phyloP scores from a whole-genome alignment of 768 basidiomycete species.

The Multifurca ochricompacta region DNA sequence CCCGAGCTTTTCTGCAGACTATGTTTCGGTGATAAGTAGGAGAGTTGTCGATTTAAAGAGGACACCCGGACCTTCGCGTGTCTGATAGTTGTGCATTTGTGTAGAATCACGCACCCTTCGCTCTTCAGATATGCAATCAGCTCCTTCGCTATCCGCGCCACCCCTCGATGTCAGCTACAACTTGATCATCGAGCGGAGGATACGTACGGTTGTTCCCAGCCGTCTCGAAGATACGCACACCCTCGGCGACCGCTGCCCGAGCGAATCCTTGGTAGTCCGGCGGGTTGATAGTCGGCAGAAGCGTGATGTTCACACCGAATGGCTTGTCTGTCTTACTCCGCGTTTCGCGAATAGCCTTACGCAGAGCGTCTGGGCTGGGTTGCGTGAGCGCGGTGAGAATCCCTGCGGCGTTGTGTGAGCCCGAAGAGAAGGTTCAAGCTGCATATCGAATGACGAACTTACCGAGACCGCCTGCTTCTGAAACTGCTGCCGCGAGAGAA shows the following conservation, averaged over 20 bases:
- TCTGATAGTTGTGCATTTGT: constrained; percentile 83
- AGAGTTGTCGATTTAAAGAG: not conserved
- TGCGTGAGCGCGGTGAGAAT: constrained; percentile 86
- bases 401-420: constrained; percentile 33
- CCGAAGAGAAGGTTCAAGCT: too few relatives aligned
- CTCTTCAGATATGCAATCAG: constrained; percentile 77
- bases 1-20: constrained; percentile 64
- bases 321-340: constrained; percentile 58
- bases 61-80: constrained; percentile 65
- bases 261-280: constrained; percentile 87
- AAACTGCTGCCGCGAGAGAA: constrained; percentile 64
- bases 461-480: constrained; percentile 79
- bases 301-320: constrained; percentile 80
- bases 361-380: constrained; percentile 74
- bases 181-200: not conserved
- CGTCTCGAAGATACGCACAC: constrained; percentile 85
- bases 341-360: constrained; percentile 74
- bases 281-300: constrained; percentile 84
- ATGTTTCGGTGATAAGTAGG: not conserved
- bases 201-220: constrained; percentile 82
- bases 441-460: constrained; percentile 18
- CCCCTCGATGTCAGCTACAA: not conserved
- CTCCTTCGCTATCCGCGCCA: constrained; percentile 48
- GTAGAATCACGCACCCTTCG: constrained; percentile 71
- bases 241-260: constrained; percentile 75